These are phyloP conservation scores for Pseudofabraea citricarpa DNA, from an alignment of 2,329 filamentous ascomycete species.

Conservation along the genomic window DNA sequence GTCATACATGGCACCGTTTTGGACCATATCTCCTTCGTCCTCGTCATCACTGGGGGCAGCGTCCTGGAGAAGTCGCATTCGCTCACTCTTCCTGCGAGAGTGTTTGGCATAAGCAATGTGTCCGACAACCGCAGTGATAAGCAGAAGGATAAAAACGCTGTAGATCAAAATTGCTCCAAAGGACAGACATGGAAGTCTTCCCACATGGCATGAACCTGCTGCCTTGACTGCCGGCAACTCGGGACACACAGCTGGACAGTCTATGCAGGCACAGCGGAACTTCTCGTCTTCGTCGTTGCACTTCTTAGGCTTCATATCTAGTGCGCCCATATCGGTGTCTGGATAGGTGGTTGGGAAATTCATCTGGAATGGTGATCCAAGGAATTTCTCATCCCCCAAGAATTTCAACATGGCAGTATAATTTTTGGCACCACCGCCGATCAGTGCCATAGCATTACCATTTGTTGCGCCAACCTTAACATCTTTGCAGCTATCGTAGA, in stretches of 20 bases:
- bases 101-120: slow-evolving; percentile 74
- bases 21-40: slow-evolving; percentile 81
- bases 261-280: slow-evolving; percentile 89
- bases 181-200: slow-evolving; percentile 84
- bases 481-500: slow-evolving; percentile 97
- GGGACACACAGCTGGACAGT: slow-evolving; percentile 84
- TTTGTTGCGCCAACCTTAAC: slow-evolving; percentile 97
- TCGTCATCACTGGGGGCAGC: slow-evolving; percentile 83
- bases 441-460: slow-evolving; percentile 89
- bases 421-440: slow-evolving; percentile 90
- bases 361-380: slow-evolving; percentile 95
- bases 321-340: slow-evolving; percentile 66
- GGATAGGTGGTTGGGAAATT: slow-evolving; percentile 70
- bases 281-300: slow-evolving; percentile 86
- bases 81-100: slow-evolving; percentile 69
- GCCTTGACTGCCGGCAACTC: slow-evolving; percentile 72
- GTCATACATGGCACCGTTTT: slow-evolving; percentile 72
- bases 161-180: slow-evolving; percentile 90
- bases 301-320: slow-evolving; percentile 69
- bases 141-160: slow-evolving; percentile 63
- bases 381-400: slow-evolving; percentile 81
- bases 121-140: slow-evolving; percentile 63
- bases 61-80: slow-evolving; percentile 83
- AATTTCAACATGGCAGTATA: slow-evolving; percentile 86
- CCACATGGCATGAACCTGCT: slow-evolving; percentile 72